Conservation (phyloP, 306 rosid species). For the Canavalia ensiformis region DNA sequence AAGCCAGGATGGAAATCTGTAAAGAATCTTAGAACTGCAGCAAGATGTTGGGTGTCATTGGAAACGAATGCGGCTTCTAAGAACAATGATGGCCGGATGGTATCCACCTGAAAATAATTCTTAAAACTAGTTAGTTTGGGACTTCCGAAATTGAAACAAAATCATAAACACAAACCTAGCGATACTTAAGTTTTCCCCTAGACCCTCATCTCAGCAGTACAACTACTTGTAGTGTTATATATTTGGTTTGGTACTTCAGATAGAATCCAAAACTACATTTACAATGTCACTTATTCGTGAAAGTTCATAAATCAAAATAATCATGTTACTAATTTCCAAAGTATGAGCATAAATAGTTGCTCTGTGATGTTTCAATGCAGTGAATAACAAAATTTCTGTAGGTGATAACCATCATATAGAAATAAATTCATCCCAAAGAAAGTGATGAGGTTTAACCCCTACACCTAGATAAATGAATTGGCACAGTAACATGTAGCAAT, state of each 20-base stretch:
- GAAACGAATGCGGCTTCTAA: conserved; percentile 83
- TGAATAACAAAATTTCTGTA: background rate
- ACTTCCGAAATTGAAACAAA: conserved; percentile 28
- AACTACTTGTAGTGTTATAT: conserved; percentile 32
- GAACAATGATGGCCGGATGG: conserved; percentile 85
- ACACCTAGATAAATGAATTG: background rate
- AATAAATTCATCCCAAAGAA: background rate
- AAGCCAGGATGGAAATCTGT: conserved; percentile 84
- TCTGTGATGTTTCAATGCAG: background rate
- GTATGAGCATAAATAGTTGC: background rate
- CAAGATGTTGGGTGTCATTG: conserved; percentile 75
- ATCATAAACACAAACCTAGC: conserved; percentile 4
- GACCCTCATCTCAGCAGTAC: background rate
- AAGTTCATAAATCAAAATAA: conserved; percentile 4
- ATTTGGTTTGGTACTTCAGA: background rate
- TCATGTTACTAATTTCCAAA: background rate
- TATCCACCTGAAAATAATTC: conserved; percentile 74
- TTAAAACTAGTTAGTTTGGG: conserved; percentile 29
- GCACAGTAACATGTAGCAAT: background rate
- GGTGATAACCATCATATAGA: background rate
- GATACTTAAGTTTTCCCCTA: background rate
- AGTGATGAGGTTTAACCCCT: background rate
- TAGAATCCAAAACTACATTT: conserved; percentile 5
- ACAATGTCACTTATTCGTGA: background rate
- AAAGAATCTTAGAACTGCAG: conserved; percentile 89